Evolutionary conservation across 2,329 filamentous ascomycete species (phyloP).

Genomic region (Fulvia fulva): DNA sequence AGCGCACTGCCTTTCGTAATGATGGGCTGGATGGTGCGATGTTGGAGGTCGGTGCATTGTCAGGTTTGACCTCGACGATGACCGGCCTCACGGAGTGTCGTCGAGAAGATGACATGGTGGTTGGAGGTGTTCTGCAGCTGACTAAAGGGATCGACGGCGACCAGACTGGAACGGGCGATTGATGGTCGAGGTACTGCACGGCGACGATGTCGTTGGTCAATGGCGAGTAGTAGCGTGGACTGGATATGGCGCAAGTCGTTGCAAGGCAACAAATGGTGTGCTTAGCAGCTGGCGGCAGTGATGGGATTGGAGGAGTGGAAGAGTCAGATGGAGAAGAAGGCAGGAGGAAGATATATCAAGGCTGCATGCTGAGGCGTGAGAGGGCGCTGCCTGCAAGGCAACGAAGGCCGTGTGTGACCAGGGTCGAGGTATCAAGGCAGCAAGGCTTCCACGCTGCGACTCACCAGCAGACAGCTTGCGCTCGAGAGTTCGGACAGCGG

Average conservation of each 20-base stretch:
- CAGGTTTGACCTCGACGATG: conserved; percentile 27
- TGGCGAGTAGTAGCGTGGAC: neutral
- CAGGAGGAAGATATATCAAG: conserved; percentile 2
- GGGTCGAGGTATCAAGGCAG: neutral
- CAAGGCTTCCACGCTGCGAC: neutral
- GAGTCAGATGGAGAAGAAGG: neutral
- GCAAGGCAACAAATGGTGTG: neutral
- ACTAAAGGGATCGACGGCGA: conserved; percentile 11
- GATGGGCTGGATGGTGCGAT: conserved; percentile 25
- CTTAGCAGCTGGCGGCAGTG: neutral
- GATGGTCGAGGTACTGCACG: neutral
- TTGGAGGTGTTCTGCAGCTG: conserved; percentile 5
- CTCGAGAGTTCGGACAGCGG: neutral
- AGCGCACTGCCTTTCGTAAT: conserved; percentile 30
- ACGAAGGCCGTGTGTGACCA: neutral
- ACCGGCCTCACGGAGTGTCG: conserved; percentile 20
- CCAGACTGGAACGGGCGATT: neutral
- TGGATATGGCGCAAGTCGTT: neutral
- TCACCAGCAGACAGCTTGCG: neutral
- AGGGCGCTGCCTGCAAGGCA: conserved; percentile 6
- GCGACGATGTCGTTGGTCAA: conserved; percentile 4
- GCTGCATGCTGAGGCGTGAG: neutral
- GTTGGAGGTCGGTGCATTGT: conserved; percentile 17
- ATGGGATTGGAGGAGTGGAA: neutral
- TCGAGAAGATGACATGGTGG: conserved; percentile 18